These are phyloP conservation scores for Casuarina glauca DNA, from an alignment of 306 rosid species.

Conservation along the genomic window DNA sequence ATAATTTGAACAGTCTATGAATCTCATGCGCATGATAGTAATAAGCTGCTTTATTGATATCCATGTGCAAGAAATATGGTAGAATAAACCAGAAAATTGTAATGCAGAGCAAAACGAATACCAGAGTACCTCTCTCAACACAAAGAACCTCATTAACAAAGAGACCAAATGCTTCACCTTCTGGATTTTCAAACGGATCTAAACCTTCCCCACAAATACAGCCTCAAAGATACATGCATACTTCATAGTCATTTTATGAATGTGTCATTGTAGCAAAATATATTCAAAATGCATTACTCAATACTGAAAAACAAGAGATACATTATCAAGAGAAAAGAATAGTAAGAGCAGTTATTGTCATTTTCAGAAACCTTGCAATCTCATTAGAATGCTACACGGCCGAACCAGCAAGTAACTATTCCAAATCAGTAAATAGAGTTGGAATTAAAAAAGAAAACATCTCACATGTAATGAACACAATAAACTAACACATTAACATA, in stretches of 20 bases:
- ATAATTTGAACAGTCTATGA: neutral
- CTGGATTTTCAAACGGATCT: slow-evolving; percentile 89
- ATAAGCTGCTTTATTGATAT: neutral
- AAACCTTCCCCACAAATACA: slow-evolving; percentile 65
- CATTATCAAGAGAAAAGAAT: neutral
- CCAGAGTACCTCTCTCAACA: slow-evolving; percentile 66
- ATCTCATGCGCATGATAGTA: neutral
- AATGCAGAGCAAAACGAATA: neutral
- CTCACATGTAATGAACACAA: too few species aligned
- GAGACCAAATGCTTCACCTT: slow-evolving; percentile 86
- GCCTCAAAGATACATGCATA: slow-evolving; percentile 2
- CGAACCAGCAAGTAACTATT: neutral
- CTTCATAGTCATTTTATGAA: neutral
- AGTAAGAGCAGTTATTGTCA: neutral
- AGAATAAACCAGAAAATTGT: neutral
- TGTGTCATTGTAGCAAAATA: neutral
- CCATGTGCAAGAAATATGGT: neutral
- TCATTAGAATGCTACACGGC: neutral
- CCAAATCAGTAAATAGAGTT: neutral
- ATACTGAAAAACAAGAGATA: neutral
- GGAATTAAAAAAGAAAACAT: neutral
- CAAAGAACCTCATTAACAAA: slow-evolving; percentile 81
- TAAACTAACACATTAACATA: too few species aligned
- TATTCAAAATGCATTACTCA: neutral
- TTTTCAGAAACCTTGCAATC: neutral